Percentiles rank a stretch among this genome's conserved stretches.
Evolutionary conservation across 306 rosid species (phyloP).

Genomic region (Notholithocarpus densiflorus): DNA sequence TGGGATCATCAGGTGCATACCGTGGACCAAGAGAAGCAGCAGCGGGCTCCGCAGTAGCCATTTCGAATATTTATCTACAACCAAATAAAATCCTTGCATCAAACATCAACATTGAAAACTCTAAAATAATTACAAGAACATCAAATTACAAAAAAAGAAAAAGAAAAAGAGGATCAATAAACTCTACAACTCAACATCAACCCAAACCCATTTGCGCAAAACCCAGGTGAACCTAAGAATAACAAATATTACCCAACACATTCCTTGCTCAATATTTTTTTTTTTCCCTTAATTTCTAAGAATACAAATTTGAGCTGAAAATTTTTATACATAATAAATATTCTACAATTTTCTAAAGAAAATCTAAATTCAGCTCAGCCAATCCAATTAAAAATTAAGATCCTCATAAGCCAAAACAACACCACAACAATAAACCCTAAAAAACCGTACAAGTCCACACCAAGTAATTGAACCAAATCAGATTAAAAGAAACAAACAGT

Average conservation of each 20-base stretch:
- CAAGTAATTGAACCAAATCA: not conserved
- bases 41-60: slow-evolving; percentile 77
- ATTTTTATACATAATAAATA: not conserved
- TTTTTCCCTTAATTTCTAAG: not conserved
- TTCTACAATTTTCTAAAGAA: not conserved
- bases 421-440: not conserved
- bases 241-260: not conserved
- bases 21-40: slow-evolving; percentile 65
- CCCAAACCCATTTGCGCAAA: not conserved
- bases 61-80: slow-evolving; percentile 36
- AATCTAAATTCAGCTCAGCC: not conserved
- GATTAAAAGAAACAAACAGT: not conserved
- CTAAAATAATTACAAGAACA: no score
- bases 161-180: not conserved
- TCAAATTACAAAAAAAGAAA: no score
- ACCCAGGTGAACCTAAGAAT: not conserved
- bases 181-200: not conserved
- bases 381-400: not conserved
- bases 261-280: not conserved
- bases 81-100: not conserved
- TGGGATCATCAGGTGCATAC: slow-evolving; percentile 93
- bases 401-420: not conserved
- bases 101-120: not conserved
- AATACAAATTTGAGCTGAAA: not conserved
- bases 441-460: not conserved